Evolutionary conservation across 2,329 filamentous ascomycete species (phyloP), one percentile per base, ranked within the genome.

Genomic region (Aspergillus quadrilineatus): DNA sequence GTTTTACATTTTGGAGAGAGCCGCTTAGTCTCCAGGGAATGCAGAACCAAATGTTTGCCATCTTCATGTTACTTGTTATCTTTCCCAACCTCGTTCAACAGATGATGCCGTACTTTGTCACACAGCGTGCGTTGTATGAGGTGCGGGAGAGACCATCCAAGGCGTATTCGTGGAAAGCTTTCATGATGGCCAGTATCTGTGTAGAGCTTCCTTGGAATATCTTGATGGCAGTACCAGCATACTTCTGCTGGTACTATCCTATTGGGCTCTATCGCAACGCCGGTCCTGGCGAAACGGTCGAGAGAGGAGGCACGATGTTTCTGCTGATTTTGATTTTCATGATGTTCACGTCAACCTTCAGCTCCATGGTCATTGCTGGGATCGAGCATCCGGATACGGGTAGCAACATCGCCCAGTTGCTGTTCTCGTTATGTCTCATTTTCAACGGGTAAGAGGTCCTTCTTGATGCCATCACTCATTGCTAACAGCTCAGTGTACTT

Each of bases 1-100:
- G 90, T 26, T 91, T 92, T 71, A 87, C 88, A 57, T 92, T 94
- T 75, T 90, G 84, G 81, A 81, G 84, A 22, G 87, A 89, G 4
- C 82, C 83, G 14, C 87, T 89, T 74, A 86, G 84, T 42, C 82
- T 88, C 44, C 89, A 92, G 71, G 91, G 90, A 57, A 78, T 94
- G n/a, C 89, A 92, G 74, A 94, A 94, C 75, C 89, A 94, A 69
- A 90, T 92, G 85, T 94, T 94, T 67, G 82, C 86, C 68, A 89
- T 96, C 63, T 95, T 94, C 82, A 89, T 93, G 81, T 75, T 92
- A 37, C 77, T 88, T 12, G 90, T 87, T 48, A 85, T 95, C 68
- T 93, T 94, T 69, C 87, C 88, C 42, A 73, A 72, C 52, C 60
- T 74, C 6, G 67, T 73, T 14, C 70, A 74, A 52, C 71, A 82